Evolutionary conservation across 176 grass and related monocot genomes (phyloP).

Genomic region (Rhynchospora breviuscula): DNA sequence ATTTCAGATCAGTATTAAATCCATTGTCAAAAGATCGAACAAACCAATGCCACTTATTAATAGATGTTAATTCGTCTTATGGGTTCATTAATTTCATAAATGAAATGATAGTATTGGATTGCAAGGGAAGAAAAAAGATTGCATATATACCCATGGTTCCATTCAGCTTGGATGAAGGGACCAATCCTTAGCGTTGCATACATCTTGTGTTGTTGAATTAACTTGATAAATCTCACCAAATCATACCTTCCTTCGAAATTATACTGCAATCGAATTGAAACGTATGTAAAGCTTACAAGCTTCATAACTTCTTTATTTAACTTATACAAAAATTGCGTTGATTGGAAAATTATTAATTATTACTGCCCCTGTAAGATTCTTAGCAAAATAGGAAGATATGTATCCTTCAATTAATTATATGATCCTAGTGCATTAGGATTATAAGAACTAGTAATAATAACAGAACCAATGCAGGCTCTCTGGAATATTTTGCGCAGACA

Average conservation of each 20-base stretch:
- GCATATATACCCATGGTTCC: conserved; percentile 78
- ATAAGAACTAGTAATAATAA: not conserved
- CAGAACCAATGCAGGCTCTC: too few species aligned
- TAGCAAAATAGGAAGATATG: too few species aligned
- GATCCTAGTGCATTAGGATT: not conserved
- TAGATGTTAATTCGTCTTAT: not conserved
- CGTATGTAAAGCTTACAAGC: not conserved
- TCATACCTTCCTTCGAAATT: conserved; percentile 71
- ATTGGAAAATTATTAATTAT: not conserved
- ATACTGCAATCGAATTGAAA: conserved; percentile 35
- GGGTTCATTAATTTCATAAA: too few species aligned
- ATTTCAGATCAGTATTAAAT: not conserved
- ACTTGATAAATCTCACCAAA: conserved; percentile 64
- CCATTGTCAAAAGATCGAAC: not conserved
- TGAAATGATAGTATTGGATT: not conserved
- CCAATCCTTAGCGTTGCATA: conserved; percentile 62
- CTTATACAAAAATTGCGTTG: not conserved
- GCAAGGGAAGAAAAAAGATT: not conserved
- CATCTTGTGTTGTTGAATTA: conserved; percentile 53
- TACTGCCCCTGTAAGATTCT: too few species aligned
- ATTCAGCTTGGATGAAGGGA: conserved; percentile 86
- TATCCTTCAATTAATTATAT: not conserved
- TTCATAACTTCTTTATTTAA: not conserved
- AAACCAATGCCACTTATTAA: not conserved
- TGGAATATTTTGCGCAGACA: too few species aligned